Conservation (phyloP, 768 basidiomycete genomes). For the Boletus subparvulus region DNA sequence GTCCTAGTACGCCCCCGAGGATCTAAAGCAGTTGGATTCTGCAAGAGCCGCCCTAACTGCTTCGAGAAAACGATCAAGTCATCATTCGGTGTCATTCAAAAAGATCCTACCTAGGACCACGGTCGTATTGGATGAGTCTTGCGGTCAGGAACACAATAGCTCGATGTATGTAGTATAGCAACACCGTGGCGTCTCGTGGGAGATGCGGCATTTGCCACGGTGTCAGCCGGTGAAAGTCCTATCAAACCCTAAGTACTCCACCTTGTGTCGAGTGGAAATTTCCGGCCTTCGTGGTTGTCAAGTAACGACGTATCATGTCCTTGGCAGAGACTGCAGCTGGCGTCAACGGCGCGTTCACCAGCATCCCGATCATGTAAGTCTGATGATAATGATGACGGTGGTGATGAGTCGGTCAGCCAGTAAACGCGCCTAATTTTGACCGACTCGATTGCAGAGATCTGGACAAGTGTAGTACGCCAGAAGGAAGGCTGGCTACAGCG, state of each 20-base stretch:
- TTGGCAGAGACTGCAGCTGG: slow-evolving; percentile 18
- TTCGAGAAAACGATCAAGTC: not conserved
- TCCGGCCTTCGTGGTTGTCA: not conserved
- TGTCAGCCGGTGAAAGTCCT: too few relatives aligned
- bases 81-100: not conserved
- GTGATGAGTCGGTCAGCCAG: too few relatives aligned
- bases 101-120: not conserved
- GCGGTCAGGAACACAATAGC: too few relatives aligned
- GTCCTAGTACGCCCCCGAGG: not conserved
- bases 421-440: not conserved
- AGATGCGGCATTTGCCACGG: too few relatives aligned
- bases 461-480: slow-evolving; percentile 15
- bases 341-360: slow-evolving; percentile 20
- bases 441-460: slow-evolving; percentile 18
- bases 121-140: not conserved
- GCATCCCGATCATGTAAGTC: slow-evolving; percentile 29
- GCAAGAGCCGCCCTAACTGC: not conserved
- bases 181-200: too few relatives aligned
- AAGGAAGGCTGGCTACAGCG: slow-evolving; percentile 48
- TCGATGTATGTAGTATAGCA: not conserved
- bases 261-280: not conserved
- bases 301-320: slow-evolving; percentile 16
- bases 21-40: not conserved
- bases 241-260: too few relatives aligned
- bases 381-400: not conserved